phyloP scores from a whole-genome alignment of 139 green algal species.

The Chlorella sp. region DNA sequence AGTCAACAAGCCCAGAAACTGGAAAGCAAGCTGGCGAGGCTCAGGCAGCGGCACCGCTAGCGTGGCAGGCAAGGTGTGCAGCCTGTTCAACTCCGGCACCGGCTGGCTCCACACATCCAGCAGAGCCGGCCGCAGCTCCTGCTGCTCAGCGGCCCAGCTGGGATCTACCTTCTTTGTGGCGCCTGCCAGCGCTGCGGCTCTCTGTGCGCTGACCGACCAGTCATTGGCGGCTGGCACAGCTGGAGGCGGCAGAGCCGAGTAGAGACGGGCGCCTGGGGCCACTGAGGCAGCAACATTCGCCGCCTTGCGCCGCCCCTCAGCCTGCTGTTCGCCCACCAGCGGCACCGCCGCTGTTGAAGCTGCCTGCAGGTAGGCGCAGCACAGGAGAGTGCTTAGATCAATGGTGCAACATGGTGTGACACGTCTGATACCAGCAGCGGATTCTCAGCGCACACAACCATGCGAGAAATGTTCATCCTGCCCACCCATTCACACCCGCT shows the following conservation, averaged over 20 bases:
- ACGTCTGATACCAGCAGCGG: no score
- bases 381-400: no score
- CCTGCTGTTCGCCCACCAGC: not conserved
- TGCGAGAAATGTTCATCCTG: not conserved
- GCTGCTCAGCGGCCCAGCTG: constrained; percentile 3
- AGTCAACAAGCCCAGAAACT: not conserved
- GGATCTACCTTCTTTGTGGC: not conserved
- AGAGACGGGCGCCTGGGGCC: not conserved
- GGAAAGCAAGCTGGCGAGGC: not conserved
- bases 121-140: not conserved
- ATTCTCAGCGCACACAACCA: no score
- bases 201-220: not conserved
- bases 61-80: not conserved
- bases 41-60: constrained; percentile 2
- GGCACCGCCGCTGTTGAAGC: not conserved
- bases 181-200: not conserved
- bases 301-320: not conserved
- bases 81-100: not conserved
- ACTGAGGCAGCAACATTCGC: constrained; percentile 5
- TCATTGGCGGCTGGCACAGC: no score
- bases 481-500: not conserved
- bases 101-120: not conserved
- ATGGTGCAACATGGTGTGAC: no score
- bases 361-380: not conserved
- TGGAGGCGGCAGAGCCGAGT: not conserved